Percentiles rank a stretch among this genome's conserved stretches.
These are phyloP conservation scores for Suillus hirtellus DNA, from an alignment of 768 basidiomycete species.

Conservation along the genomic window DNA sequence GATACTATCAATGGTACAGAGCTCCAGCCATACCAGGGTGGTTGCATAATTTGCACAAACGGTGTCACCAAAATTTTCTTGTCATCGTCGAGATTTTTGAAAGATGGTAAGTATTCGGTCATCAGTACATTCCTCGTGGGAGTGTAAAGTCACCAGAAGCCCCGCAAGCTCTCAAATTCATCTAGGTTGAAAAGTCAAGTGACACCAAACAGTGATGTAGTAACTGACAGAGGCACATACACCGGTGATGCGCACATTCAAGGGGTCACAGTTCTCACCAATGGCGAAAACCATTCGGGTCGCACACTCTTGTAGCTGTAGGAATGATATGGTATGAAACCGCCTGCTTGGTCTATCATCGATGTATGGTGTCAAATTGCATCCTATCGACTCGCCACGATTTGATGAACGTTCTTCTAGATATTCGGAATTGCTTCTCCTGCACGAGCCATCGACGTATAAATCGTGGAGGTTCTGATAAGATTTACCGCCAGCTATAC, in stretches of 20 bases:
- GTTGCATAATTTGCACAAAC: too few species aligned
- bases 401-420: slow-evolving; percentile 12
- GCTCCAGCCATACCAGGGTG: too few species aligned
- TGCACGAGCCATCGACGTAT: not conserved
- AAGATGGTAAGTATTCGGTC: too few species aligned
- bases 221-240: not conserved
- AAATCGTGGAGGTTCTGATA: not conserved
- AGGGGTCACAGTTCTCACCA: not conserved
- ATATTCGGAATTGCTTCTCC: slow-evolving; percentile 16
- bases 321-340: slow-evolving; percentile 15
- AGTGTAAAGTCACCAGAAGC: too few species aligned
- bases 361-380: not conserved
- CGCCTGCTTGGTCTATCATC: slow-evolving; percentile 7
- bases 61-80: too few species aligned
- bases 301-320: slow-evolving; percentile 28
- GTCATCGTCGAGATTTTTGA: too few species aligned
- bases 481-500: slow-evolving; percentile 15
- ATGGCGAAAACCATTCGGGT: slow-evolving; percentile 25
- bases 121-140: too few species aligned
- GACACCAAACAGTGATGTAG: not conserved
- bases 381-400: slow-evolving; percentile 18
- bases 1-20: too few species aligned
- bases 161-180: too few species aligned
- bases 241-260: not conserved
- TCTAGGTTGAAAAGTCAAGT: too few species aligned